Percentiles rank a stretch among this genome's conserved stretches.
Evolutionary conservation across 2,329 filamentous ascomycete genomes (phyloP).

Genomic region (Calonectria leucothoes): DNA sequence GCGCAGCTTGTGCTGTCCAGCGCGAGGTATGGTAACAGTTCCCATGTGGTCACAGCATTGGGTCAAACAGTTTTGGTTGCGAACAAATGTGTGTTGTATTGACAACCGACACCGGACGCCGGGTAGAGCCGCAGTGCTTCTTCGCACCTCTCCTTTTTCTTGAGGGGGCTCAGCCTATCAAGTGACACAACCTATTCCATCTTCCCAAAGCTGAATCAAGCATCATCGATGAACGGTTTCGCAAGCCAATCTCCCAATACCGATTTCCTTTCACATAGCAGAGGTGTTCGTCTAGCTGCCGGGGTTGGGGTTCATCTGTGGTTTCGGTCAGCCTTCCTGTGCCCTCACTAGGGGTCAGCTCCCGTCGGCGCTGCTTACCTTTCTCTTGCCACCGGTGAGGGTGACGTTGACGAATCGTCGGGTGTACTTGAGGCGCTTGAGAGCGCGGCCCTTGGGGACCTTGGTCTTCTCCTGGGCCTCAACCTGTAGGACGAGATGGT

Average conservation of each 20-base stretch:
- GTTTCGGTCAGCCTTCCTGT: conserved; percentile 38
- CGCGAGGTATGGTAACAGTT: neutral
- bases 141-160: conserved; percentile 46
- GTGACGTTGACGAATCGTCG: conserved; percentile 99
- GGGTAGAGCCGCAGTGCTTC: conserved; percentile 52
- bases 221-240: conserved; percentile 47
- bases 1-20: neutral
- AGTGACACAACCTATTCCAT: conserved; percentile 51
- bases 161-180: conserved; percentile 49
- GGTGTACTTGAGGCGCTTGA: conserved; percentile 97
- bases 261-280: conserved; percentile 37
- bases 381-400: conserved; percentile 97
- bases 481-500: conserved; percentile 65
- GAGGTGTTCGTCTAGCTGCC: conserved; percentile 65
- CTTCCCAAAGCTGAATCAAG: conserved; percentile 48
- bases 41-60: neutral
- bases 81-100: conserved; percentile 53
- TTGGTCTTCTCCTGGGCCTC: conserved; percentile 96
- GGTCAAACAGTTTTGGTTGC: conserved; percentile 26
- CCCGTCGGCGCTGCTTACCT: conserved; percentile 68
- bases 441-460: conserved; percentile 94
- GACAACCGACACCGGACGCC: conserved; percentile 57
- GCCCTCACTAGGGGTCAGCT: neutral
- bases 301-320: conserved; percentile 89
- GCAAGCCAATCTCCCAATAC: conserved; percentile 45